Conservation (phyloP, 192 early-diverging fungal species). For the Linnemannia exigua region DNA sequence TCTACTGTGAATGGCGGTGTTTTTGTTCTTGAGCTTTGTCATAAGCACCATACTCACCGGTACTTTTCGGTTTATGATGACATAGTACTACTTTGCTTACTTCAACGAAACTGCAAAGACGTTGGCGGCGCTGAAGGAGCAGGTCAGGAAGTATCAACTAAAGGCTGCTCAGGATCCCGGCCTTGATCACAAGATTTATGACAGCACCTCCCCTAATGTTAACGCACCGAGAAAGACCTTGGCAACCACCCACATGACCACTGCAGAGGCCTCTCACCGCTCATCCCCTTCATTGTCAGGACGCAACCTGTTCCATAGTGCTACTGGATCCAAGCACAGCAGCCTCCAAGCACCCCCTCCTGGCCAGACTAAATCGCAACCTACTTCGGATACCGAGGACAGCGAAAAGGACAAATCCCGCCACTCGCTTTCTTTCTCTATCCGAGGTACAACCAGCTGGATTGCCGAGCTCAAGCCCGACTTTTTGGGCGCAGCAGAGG, state of each 20-base stretch:
- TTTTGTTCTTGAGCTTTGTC: neutral
- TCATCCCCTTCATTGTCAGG: constrained; percentile 24
- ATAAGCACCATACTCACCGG: too few relatives aligned
- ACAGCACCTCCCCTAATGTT: constrained; percentile 41
- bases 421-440: constrained; percentile 34
- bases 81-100: constrained; percentile 76
- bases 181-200: constrained; percentile 10
- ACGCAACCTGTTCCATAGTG: constrained; percentile 16
- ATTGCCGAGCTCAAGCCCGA: constrained; percentile 36
- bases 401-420: constrained; percentile 22
- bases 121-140: constrained; percentile 39
- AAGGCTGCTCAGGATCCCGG: neutral
- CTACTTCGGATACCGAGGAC: constrained; percentile 42
- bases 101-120: constrained; percentile 66
- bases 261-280: neutral
- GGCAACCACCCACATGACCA: neutral
- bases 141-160: constrained; percentile 42
- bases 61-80: neutral
- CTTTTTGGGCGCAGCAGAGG: constrained; percentile 18
- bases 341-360: neutral
- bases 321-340: constrained; percentile 13
- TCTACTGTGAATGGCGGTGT: neutral
- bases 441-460: constrained; percentile 48
- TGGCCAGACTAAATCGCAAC: constrained; percentile 23
- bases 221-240: constrained; percentile 3